Conservation (phyloP, 768 basidiomycete species). For the Hericium erinaceus region DNA sequence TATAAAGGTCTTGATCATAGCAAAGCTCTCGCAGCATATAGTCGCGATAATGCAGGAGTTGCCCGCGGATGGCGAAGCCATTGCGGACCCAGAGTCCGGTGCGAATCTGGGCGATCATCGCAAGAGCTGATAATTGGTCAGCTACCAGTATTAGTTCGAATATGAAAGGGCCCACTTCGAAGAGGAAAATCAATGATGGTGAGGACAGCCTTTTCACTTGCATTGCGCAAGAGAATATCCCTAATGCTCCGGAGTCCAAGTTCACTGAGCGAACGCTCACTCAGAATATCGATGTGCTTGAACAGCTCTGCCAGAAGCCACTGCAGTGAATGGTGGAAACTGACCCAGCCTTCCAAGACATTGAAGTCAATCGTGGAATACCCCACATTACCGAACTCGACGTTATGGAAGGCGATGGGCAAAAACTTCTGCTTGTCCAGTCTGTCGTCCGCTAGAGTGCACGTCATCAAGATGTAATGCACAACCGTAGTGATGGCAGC, state of each 20-base stretch:
- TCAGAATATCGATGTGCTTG: slow-evolving; percentile 69
- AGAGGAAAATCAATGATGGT: slow-evolving; percentile 83
- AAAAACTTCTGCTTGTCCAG: slow-evolving; percentile 60
- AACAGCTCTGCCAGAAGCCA: slow-evolving; percentile 86
- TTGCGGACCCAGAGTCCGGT: slow-evolving; percentile 97
- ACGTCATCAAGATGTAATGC: slow-evolving; percentile 62
- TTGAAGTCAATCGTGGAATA: slow-evolving; percentile 71
- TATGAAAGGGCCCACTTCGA: slow-evolving; percentile 47
- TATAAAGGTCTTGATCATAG: slow-evolving; percentile 91
- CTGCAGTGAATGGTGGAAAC: slow-evolving; percentile 88
- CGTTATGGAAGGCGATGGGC: slow-evolving; percentile 53
- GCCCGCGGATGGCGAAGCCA: slow-evolving; percentile 90
- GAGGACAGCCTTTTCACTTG: slow-evolving; percentile 60
- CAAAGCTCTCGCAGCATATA: slow-evolving; percentile 93
- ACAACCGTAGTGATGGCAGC: slow-evolving; percentile 60
- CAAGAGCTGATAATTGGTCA: slow-evolving; percentile 43
- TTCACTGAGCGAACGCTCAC: slow-evolving; percentile 40
- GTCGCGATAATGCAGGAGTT: slow-evolving; percentile 92
- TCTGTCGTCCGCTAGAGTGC: slow-evolving; percentile 56
- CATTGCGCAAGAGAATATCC: slow-evolving; percentile 52
- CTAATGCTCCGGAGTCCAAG: slow-evolving; percentile 46
- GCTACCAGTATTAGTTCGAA: neutral
- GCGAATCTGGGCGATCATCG: slow-evolving; percentile 91
- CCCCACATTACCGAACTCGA: slow-evolving; percentile 48
- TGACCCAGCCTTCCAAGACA: slow-evolving; percentile 73